Evolutionary conservation across 2,329 filamentous ascomycete genomes (phyloP), one percentile per base, ranked within the genome.

Genomic region (Orbilia quercus): DNA sequence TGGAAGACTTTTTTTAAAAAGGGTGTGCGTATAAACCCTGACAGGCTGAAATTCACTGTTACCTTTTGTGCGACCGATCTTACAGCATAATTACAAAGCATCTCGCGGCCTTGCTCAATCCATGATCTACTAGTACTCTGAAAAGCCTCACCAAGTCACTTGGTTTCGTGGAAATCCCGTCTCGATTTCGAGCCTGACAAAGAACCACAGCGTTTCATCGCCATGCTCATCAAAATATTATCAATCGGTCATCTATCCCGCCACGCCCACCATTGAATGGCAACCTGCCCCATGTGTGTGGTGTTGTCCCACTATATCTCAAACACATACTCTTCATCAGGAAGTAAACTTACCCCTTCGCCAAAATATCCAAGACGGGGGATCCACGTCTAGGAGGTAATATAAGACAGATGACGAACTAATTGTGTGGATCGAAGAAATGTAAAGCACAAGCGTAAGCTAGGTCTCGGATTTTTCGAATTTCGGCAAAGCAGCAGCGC

Each of bases 151-250:
- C 58, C 58, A 71, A 44, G 44, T 64, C 66, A 64, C 50, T 64
- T 65, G 59, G 58, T 65, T 59, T 65, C 59, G 59, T 65, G 51
- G 44, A 47, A 64, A 59, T 59, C 58, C 45, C 54, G 38, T 28
- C 50, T 65, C 67, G n/a, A n/a, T n/a, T n/a, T n/a, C n/a, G n/a
- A n/a, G n/a, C n/a, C n/a, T n/a, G n/a, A n/a, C n/a, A n/a, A n/a
- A n/a, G n/a, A n/a, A n/a, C n/a, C n/a, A 31, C 4, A 9, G 28
- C n/a, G 42, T 38, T 51, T 16, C 25, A n/a, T 50, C 28, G 28
- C 28, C 28, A 31, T 31, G 28, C 28, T 31, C 28, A 9, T n/a
- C n/a, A 48, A 38, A 28, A 31, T 51, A 58, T 72, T 72, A 31
- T 72, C 51, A 65, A 72, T 72, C 16, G 44, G 25, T 51, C 16